Percentiles rank a stretch among this genome's conserved stretches.
phyloP scores from a whole-genome alignment of 2,329 filamentous ascomycete species.

The Ceratocystis albifundus region DNA sequence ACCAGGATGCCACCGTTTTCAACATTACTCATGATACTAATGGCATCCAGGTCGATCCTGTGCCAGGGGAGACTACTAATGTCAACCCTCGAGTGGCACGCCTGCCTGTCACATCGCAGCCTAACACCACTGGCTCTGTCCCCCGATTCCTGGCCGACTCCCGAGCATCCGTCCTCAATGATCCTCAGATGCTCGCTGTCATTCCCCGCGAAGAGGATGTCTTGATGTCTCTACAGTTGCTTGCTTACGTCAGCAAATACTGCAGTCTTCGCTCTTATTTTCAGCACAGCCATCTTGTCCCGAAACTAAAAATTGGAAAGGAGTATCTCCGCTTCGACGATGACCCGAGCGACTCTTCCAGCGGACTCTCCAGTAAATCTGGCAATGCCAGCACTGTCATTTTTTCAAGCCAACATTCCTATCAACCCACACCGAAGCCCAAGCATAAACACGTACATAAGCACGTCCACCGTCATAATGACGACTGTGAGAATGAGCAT shows the following conservation, averaged over 20 bases:
- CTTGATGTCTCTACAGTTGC: slow-evolving; percentile 88
- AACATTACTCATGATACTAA: slow-evolving; percentile 82
- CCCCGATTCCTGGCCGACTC: slow-evolving; percentile 68
- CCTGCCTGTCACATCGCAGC: slow-evolving; percentile 18
- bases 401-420: neutral
- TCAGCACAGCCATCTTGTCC: slow-evolving; percentile 86
- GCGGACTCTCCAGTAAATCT: neutral
- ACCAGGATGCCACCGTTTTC: slow-evolving; percentile 81
- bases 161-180: slow-evolving; percentile 48
- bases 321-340: slow-evolving; percentile 72
- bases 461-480: neutral
- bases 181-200: slow-evolving; percentile 66
- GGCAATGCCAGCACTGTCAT: neutral
- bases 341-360: slow-evolving; percentile 30
- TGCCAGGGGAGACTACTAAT: slow-evolving; percentile 53
- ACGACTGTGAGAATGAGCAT: slow-evolving; percentile 4
- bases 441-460: neutral
- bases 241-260: slow-evolving; percentile 97
- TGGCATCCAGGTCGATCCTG: slow-evolving; percentile 69
- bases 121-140: slow-evolving; percentile 50
- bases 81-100: slow-evolving; percentile 35
- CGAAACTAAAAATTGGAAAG: slow-evolving; percentile 76
- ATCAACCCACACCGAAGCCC: too few species aligned
- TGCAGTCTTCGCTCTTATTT: slow-evolving; percentile 94
- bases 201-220: slow-evolving; percentile 98